Evolutionary conservation across 148 eudicot species (phyloP).

Genomic region (Fallopia convolvulus): DNA sequence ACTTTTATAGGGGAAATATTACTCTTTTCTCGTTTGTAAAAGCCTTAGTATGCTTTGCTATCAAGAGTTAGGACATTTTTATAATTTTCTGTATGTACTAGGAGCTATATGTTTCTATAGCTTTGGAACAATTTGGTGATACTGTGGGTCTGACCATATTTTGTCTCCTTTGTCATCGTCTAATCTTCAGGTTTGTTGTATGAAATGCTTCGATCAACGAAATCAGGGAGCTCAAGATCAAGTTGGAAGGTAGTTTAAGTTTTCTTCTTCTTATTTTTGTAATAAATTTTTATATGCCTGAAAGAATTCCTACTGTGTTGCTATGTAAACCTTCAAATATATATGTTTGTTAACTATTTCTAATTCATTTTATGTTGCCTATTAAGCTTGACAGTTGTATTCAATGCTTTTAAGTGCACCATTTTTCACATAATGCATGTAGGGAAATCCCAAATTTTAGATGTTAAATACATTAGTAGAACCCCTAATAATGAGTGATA

Average conservation of each 20-base stretch:
- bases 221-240: conserved; percentile 56
- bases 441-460: background rate
- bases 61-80: too few species aligned
- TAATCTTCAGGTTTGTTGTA: conserved; percentile 48
- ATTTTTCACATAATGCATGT: background rate
- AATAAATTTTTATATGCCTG: background rate
- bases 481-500: background rate
- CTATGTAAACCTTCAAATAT: background rate
- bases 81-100: background rate
- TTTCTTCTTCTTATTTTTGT: background rate
- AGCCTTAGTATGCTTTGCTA: background rate
- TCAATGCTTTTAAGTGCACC: background rate
- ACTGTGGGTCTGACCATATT: background rate
- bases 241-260: conserved; percentile 63
- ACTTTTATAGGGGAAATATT: background rate
- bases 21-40: background rate
- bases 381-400: background rate
- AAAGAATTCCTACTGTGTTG: background rate
- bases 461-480: background rate
- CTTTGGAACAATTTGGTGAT: background rate
- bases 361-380: background rate
- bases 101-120: background rate
- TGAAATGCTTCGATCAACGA: conserved; percentile 83
- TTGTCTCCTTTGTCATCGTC: conserved; percentile 3
- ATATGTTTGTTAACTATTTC: background rate